These are phyloP conservation scores for Larix sibirica DNA, from an alignment of 83 land plant species.

Conservation along the genomic window DNA sequence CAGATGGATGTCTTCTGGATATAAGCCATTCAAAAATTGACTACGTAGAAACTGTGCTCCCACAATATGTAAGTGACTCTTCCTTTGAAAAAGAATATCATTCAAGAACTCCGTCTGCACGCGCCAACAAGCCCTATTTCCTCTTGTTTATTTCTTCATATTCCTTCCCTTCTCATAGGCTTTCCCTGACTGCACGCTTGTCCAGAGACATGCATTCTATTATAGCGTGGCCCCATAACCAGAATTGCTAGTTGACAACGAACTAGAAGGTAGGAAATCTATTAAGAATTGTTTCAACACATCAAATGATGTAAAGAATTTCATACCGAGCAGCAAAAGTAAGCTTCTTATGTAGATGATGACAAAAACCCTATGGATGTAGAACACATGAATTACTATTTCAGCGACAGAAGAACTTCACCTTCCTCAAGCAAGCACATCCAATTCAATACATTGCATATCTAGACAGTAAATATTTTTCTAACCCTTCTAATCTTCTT, in stretches of 20 bases:
- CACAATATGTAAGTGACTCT: background rate
- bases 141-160: background rate
- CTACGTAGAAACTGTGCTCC: background rate
- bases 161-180: background rate
- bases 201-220: slow-evolving; percentile 2
- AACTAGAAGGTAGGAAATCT: background rate
- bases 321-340: background rate
- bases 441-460: slow-evolving; percentile 1
- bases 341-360: background rate
- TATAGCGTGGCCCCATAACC: background rate
- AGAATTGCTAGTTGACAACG: background rate
- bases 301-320: background rate
- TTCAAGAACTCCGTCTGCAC: background rate
- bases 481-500: slow-evolving; percentile 56
- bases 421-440: background rate
- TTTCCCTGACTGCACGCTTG: background rate
- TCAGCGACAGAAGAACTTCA: background rate
- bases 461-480: slow-evolving; percentile 49
- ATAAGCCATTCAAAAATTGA: background rate
- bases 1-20: background rate
- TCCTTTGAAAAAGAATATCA: background rate
- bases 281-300: background rate
- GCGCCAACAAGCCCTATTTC: background rate
- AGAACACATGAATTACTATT: background rate
- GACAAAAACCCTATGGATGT: slow-evolving; percentile 6